Base-by-base conservation (phyloP, 345 rosid genomes). In the Lepidium aucheri region DNA sequence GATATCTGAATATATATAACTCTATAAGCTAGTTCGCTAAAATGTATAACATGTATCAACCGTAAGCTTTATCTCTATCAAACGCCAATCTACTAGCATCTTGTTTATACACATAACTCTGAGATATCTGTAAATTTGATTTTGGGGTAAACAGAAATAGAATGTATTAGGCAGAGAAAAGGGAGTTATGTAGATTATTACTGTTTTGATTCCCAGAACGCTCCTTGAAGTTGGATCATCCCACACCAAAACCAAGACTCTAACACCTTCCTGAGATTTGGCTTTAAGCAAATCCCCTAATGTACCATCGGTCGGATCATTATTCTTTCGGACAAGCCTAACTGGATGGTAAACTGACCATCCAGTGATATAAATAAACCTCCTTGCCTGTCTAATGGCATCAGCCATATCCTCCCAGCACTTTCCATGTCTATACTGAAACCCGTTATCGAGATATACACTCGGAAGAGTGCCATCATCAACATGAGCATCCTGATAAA, bases 221-320 rank as follows among this genome's bases (percentile, higher is more conserved):
- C 89, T 86, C 69, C 74, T 81, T 38, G 98, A 92, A 53, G 95
- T 84, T 20, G 96, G 98, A 82, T 92, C 98, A 83, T 92, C 98
- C 98, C 98, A 92, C 26, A 87, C 87, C 60, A 92, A 85, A 49
- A 92, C 86, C 76, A 92, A 82, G 58, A 92, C 98, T 66, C 96
- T 73, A 11, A 92, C 98, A 72, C 98, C 96, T 81, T 92, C 96
- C 50, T 84, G 98, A 61, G 98, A 92, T 76, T 92, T 92, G 17
- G n/a, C 60, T 66, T 84, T 92, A 28, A 92, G 89, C 74, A 92
- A 85, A 56, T 87, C 88, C 26, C 98, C 98, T 63, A 92, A 72
- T 24, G 76, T 82, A 49, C 61, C 65, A 39, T 76, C 69, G 1
- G 55, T 76, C 0, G 52, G 74, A 62, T 80, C 76, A 34, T 72